Conservation (phyloP, 2,329 filamentous ascomycete species). For the Rachicladosporium sp. region DNA sequence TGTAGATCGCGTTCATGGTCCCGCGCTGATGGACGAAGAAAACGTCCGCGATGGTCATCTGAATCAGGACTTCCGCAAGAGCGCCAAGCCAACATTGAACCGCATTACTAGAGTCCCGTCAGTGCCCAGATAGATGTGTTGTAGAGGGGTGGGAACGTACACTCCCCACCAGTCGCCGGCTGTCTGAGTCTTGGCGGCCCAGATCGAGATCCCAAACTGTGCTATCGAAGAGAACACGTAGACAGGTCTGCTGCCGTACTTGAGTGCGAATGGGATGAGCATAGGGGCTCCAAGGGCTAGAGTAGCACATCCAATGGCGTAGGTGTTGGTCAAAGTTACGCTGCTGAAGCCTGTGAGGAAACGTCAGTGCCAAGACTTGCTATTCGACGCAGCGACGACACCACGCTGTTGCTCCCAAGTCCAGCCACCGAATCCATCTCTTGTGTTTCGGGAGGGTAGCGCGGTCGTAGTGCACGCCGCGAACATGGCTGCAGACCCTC, state of each 20-base stretch:
- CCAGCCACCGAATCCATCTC: no score
- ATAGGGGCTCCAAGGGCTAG: conserved; percentile 37
- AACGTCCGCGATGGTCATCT: conserved; percentile 36
- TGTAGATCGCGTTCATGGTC: conserved; percentile 36
- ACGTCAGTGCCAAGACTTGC: not conserved
- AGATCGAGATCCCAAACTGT: conserved; percentile 38
- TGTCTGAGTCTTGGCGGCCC: conserved; percentile 33
- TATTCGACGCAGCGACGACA: no score
- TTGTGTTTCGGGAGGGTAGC: no score
- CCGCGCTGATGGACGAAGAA: conserved; percentile 36
- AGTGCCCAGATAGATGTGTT: conserved; percentile 8
- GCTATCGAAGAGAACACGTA: conserved; percentile 36
- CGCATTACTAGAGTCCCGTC: conserved; percentile 20
- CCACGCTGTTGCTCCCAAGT: no score
- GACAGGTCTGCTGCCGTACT: conserved; percentile 38
- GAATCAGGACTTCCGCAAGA: conserved; percentile 40
- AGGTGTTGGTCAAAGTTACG: conserved; percentile 32
- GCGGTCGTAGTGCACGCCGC: no score
- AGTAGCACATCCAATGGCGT: conserved; percentile 34
- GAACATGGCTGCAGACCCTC: no score
- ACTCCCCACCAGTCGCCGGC: conserved; percentile 30
- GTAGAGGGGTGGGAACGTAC: not conserved
- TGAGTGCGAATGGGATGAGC: conserved; percentile 40
- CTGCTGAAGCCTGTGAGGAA: conserved; percentile 23
- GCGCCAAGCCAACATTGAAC: conserved; percentile 34